Conservation (phyloP, 164 flowering plant species). For the Nymphaea thermarum region DNA sequence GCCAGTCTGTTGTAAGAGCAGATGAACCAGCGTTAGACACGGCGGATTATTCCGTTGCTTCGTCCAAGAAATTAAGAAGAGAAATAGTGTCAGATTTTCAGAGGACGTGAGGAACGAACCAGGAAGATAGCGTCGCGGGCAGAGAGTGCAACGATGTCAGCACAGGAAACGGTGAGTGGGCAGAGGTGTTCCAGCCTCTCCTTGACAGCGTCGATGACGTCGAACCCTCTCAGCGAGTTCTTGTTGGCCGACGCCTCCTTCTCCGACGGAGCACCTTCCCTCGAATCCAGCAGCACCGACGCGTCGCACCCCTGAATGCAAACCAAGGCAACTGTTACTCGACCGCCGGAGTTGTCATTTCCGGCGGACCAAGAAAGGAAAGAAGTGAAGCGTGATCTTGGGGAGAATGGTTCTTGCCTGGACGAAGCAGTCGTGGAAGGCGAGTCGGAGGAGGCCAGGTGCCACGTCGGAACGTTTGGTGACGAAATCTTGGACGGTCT, state of each 20-base stretch:
- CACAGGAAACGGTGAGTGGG: slow-evolving; percentile 52
- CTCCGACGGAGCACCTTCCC: slow-evolving; percentile 17
- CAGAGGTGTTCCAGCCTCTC: slow-evolving; percentile 33
- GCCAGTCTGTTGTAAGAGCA: slow-evolving; percentile 24
- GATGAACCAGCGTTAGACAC: neutral
- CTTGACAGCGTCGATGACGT: slow-evolving; percentile 33
- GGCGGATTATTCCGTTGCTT: neutral
- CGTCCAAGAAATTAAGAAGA: neutral
- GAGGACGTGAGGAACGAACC: slow-evolving; percentile 11
- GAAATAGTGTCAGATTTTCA: neutral
- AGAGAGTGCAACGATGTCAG: slow-evolving; percentile 51
- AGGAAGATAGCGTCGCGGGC: slow-evolving; percentile 39
- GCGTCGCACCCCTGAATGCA: slow-evolving; percentile 48
- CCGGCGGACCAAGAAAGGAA: neutral
- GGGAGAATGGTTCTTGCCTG: slow-evolving; percentile 10
- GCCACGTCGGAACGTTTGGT: slow-evolving; percentile 12
- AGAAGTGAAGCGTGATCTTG: neutral
- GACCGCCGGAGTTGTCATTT: too few relatives aligned
- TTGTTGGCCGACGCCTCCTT: slow-evolving; percentile 36
- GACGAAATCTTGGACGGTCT: slow-evolving; percentile 9
- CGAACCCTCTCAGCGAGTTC: slow-evolving; percentile 30
- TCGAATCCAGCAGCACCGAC: slow-evolving; percentile 32
- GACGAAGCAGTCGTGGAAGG: slow-evolving; percentile 52
- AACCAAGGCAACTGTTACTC: neutral
- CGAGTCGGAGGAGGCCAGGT: slow-evolving; percentile 34